These are phyloP conservation scores for Sphagnum tenellum DNA, from an alignment of 225 moss, liverwort and hornwort genomes.

Conservation along the genomic window DNA sequence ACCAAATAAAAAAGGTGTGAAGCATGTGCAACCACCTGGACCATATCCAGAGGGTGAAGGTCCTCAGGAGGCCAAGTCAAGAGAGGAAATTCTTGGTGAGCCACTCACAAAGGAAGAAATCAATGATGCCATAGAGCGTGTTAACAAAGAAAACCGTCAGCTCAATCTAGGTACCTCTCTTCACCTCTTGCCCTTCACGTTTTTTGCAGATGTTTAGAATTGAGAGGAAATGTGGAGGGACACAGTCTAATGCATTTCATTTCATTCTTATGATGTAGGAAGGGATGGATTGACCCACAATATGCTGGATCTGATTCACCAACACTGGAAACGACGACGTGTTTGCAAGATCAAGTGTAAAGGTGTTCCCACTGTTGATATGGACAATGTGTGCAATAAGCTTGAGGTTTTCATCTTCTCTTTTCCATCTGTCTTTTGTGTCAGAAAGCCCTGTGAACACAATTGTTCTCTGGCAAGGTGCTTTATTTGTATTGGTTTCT, in stretches of 20 bases:
- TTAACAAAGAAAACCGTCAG: conserved; percentile 60
- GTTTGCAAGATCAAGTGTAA: conserved; percentile 92
- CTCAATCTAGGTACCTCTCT: conserved; percentile 62
- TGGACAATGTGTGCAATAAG: conserved; percentile 79
- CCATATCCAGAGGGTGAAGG: conserved; percentile 62
- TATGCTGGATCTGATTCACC: conserved; percentile 79
- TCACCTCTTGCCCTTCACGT: background rate
- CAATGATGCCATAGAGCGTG: conserved; percentile 44
- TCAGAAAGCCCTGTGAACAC: too few species aligned
- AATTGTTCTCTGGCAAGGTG: too few species aligned
- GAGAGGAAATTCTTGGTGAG: conserved; percentile 79
- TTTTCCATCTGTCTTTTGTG: background rate
- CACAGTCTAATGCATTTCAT: too few species aligned
- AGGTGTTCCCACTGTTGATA: conserved; percentile 96
- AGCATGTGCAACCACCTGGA: conserved; percentile 73
- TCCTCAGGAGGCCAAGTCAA: conserved; percentile 45
- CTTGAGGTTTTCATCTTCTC: conserved; percentile 54
- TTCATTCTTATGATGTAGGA: conserved; percentile 26
- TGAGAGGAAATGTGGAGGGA: too few species aligned
- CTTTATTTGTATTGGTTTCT: background rate
- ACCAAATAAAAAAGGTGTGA: conserved; percentile 74
- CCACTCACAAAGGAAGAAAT: conserved; percentile 56
- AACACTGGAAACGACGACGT: conserved; percentile 92
- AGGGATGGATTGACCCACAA: conserved; percentile 98
- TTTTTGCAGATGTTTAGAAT: too few species aligned